Conservation (phyloP, 192 early-diverging fungal species). For the Pilobolus umbonatus region DNA sequence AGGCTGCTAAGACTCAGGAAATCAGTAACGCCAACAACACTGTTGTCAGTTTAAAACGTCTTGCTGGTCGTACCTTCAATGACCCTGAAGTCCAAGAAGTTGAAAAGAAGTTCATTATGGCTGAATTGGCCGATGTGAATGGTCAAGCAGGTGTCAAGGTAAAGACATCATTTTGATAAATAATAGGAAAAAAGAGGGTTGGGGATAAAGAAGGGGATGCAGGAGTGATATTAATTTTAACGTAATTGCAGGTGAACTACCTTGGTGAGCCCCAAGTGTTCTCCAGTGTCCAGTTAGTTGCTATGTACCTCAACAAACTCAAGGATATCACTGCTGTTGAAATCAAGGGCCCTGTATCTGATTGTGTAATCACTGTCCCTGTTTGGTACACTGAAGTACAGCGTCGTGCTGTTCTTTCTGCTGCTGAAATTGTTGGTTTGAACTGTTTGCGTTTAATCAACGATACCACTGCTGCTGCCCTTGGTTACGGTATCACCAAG, state of each 20-base stretch:
- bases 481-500: constrained; percentile 99
- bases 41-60: constrained; percentile 82
- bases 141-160: constrained; percentile 83
- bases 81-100: constrained; percentile 81
- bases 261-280: constrained; percentile 72
- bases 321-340: constrained; percentile 84
- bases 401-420: constrained; percentile 83
- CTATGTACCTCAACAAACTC: constrained; percentile 93
- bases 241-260: constrained; percentile 61
- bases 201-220: neutral
- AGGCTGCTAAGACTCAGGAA: constrained; percentile 92
- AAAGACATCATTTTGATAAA: neutral
- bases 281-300: constrained; percentile 82
- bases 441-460: constrained; percentile 91
- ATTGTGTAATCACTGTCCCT: constrained; percentile 91
- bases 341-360: constrained; percentile 79
- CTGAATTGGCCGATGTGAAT: constrained; percentile 71
- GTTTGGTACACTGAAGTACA: constrained; percentile 94
- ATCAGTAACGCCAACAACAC: constrained; percentile 98
- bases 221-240: constrained; percentile 12
- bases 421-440: constrained; percentile 81
- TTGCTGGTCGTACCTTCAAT: constrained; percentile 78
- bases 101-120: constrained; percentile 82
- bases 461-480: constrained; percentile 88
- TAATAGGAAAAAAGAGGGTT: neutral